phyloP scores from a whole-genome alignment of 352 stramenopile species.

The Elongisporangium senticosum region DNA sequence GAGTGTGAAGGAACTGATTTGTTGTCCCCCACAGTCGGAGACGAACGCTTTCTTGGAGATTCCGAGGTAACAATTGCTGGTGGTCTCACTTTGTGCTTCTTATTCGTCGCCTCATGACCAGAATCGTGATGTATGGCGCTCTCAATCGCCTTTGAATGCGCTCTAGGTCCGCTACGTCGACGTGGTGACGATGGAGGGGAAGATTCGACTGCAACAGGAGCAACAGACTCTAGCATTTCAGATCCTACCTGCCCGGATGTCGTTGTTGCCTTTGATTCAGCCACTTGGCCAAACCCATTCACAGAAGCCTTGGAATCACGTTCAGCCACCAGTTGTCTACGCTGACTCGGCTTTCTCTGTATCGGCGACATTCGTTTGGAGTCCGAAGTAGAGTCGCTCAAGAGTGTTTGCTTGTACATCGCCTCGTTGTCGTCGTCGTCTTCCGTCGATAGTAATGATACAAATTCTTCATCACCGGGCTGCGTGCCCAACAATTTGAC shows the following conservation, averaged over 20 bases:
- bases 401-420: background rate
- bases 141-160: conserved; percentile 1
- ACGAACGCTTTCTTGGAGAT: background rate
- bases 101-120: conserved; percentile 1
- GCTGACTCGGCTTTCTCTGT: conserved; percentile 30
- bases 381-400: conserved; percentile 11
- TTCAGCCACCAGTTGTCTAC: background rate
- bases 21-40: background rate
- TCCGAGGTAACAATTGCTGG: background rate
- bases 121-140: background rate
- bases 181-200: conserved; percentile 1
- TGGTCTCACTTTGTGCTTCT: conserved; percentile 1
- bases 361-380: conserved; percentile 15
- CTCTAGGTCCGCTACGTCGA: conserved; percentile 2
- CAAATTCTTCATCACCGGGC: conserved; percentile 53
- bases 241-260: background rate
- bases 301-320: background rate
- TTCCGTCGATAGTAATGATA: conserved; percentile 42
- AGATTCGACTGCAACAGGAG: background rate
- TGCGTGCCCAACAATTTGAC: conserved; percentile 37
- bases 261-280: background rate
- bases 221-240: background rate
- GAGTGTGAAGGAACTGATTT: background rate
- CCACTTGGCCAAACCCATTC: background rate
- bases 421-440: conserved; percentile 15